Evolutionary conservation across 257 asterid genomes (phyloP).

Genomic region (Gentiana dahurica): DNA sequence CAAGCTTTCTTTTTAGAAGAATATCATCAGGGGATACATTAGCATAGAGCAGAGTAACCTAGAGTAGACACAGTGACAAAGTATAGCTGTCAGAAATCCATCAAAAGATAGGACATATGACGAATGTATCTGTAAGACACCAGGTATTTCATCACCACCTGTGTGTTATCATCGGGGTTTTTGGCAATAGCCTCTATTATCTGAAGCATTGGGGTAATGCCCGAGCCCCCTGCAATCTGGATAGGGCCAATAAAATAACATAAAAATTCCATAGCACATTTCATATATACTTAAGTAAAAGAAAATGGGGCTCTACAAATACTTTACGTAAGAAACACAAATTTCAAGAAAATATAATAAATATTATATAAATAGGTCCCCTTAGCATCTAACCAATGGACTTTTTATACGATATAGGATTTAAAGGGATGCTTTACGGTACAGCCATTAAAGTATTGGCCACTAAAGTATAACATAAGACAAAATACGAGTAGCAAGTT

Average conservation of each 20-base stretch:
- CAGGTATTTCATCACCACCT: constrained; percentile 24
- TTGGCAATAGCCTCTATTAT: constrained; percentile 79
- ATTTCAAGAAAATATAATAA: not conserved
- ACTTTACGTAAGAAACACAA: not conserved
- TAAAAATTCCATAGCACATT: constrained; percentile 6
- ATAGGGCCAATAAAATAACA: not conserved
- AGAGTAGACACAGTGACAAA: constrained; percentile 12
- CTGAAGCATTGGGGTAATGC: constrained; percentile 99
- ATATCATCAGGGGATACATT: constrained; percentile 96
- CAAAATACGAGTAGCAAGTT: too few species aligned
- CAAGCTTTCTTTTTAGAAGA: constrained; percentile 91
- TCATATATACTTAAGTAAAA: not conserved
- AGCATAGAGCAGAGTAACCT: constrained; percentile 86
- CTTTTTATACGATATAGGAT: too few species aligned
- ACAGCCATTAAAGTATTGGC: too few species aligned
- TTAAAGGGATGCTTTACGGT: too few species aligned
- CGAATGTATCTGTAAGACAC: not conserved
- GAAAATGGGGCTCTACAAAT: not conserved
- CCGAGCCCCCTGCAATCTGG: constrained; percentile 94
- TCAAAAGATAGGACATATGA: not conserved
- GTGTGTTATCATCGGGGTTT: constrained; percentile 86
- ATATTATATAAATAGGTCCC: too few species aligned
- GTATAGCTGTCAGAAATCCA: not conserved
- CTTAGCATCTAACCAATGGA: too few species aligned
- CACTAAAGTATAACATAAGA: too few species aligned